phyloP scores from a whole-genome alignment of 345 rosid genomes.

The Acer negundo region DNA sequence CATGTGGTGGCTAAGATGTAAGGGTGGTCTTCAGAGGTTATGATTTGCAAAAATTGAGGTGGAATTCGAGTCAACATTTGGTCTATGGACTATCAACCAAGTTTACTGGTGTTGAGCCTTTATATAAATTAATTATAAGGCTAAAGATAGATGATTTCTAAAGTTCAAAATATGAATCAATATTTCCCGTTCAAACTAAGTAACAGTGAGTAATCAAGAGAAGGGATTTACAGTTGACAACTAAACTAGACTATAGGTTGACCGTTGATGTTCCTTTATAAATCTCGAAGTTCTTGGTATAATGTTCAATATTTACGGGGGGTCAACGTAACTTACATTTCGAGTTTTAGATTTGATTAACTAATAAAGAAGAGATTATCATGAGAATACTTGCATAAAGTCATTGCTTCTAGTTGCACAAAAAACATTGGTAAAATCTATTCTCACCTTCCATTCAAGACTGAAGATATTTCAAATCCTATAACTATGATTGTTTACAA shows the following conservation, averaged over 20 bases:
- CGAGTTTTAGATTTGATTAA: constrained; percentile 8
- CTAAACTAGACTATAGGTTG: not conserved
- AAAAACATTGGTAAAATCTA: not conserved
- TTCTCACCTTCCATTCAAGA: not conserved
- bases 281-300: not conserved
- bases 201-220: not conserved
- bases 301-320: not conserved
- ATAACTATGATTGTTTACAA: not conserved
- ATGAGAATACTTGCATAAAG: not conserved
- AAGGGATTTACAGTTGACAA: not conserved
- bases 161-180: not conserved
- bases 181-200: not conserved
- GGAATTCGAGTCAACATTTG: not conserved
- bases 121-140: not conserved
- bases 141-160: not conserved
- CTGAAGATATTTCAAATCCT: not conserved
- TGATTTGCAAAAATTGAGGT: not conserved
- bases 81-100: not conserved
- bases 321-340: too few relatives aligned
- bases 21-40: not conserved
- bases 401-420: not conserved
- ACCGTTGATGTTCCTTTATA: not conserved
- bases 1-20: not conserved
- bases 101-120: not conserved
- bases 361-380: not conserved